Evolutionary conservation across 1,284 basidiomycete genomes (phyloP), one percentile per base, ranked within the genome.

Genomic region (Erythrobasidium hasegawianum): DNA sequence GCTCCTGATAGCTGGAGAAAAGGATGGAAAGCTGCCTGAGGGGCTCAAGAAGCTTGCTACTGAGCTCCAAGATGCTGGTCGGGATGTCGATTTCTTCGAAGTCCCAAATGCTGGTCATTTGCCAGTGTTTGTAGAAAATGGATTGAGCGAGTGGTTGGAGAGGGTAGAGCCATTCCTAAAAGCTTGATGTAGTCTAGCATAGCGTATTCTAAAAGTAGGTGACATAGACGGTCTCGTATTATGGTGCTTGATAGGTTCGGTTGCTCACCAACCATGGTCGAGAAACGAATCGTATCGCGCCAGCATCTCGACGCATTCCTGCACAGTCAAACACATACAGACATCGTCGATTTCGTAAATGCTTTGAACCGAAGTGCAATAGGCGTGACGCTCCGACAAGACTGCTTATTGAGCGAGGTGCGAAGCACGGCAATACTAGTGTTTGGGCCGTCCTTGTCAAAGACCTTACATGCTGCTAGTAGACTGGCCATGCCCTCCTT

Each of bases 261-360:
- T n/a, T n/a, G 24, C 33, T 22, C 33, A 29, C 22, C 8, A 24
- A 26, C 1, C 18, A 65, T 65, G 62, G 56, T 56, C 18, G 55
- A 65, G 33, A 97, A 97, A 80, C 82, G 81, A 20, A 92, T 98
- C 71, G 79, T 98, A 18, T 85, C 87, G 0, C 84, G 83, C 43
- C 84, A 82, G 9, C 92, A 97, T 72, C 83, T 97, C 0, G 81
- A 84, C 39, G 85, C 85, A n/a, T 98, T 97, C 76, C 85, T 92
- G 74, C 73, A 80, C 2, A 92, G 89, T 0, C 76, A 82, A 52
- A 87, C 91, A 0, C 86, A 94, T 75, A 76, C 81, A 29, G 81
- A 85, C 22, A 82, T 97, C 57, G 77, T 92, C 11, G 77, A 80
- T 0, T 93, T 91, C 73, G 83, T 97, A 61, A 83, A 87, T 64